Evolutionary conservation across 257 asterid genomes (phyloP).

Genomic region (Solanum tacnaense): DNA sequence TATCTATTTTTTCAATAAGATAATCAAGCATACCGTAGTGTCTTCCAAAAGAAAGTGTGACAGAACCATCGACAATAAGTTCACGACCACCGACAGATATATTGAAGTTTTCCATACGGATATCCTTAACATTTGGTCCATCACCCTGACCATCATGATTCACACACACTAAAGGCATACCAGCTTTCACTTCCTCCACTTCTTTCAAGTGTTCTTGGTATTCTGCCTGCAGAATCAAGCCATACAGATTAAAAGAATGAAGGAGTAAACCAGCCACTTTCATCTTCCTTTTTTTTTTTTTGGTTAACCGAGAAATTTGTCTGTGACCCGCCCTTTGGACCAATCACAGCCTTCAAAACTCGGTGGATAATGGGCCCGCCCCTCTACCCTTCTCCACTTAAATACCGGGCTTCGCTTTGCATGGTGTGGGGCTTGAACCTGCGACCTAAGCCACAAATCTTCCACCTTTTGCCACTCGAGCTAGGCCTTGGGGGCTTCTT

Average conservation of each 20-base stretch:
- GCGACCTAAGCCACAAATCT: too few relatives aligned
- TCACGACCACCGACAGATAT: conserved; percentile 97
- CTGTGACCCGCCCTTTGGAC: too few relatives aligned
- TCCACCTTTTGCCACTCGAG: too few relatives aligned
- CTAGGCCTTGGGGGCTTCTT: too few relatives aligned
- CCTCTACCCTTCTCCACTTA: too few relatives aligned
- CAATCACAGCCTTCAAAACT: too few relatives aligned
- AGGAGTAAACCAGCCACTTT: not conserved
- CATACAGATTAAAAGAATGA: conserved; percentile 1
- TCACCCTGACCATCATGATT: conserved; percentile 53
- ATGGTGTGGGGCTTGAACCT: too few relatives aligned
- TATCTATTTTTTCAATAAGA: not conserved
- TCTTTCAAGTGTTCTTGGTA: conserved; percentile 74
- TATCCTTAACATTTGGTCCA: conserved; percentile 73
- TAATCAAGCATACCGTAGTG: conserved; percentile 75
- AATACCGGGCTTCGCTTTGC: too few relatives aligned
- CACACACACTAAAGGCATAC: conserved; percentile 80
- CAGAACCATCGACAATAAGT: conserved; percentile 81
- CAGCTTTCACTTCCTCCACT: conserved; percentile 96
- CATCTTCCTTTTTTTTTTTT: not conserved
- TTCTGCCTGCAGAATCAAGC: conserved; percentile 43
- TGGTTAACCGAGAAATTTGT: too few relatives aligned
- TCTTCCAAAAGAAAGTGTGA: conserved; percentile 85
- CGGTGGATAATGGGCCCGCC: too few relatives aligned
- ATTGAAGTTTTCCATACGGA: conserved; percentile 86